These are phyloP conservation scores for Dendrobium nobile DNA, from an alignment of 106 monocot genomes.

Conservation along the genomic window DNA sequence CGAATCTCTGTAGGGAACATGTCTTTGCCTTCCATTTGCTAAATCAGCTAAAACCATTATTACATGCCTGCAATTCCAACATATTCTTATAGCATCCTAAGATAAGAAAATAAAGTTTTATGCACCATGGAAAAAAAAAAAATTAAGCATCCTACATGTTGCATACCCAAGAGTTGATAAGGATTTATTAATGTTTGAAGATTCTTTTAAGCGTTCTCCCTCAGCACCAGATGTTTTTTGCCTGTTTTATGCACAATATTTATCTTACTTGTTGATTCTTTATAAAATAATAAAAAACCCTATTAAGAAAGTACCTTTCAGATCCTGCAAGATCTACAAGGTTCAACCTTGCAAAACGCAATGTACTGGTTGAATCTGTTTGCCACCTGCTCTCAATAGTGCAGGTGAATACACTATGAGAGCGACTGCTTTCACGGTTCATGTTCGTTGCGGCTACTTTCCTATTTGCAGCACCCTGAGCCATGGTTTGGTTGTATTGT, in stretches of 20 bases:
- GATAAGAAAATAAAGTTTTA: not conserved
- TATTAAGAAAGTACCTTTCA: slow-evolving; percentile 49
- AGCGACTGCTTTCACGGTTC: slow-evolving; percentile 95
- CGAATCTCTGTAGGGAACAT: slow-evolving; percentile 95
- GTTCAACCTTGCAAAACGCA: slow-evolving; percentile 86
- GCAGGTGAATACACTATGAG: slow-evolving; percentile 95
- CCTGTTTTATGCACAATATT: slow-evolving; percentile 29
- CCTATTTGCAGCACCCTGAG: slow-evolving; percentile 84
- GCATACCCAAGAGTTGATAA: slow-evolving; percentile 89
- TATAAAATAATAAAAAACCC: not conserved
- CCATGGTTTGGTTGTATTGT: slow-evolving; percentile 2
- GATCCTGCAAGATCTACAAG: slow-evolving; percentile 98
- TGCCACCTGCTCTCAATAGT: slow-evolving; percentile 88
- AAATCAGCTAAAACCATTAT: slow-evolving; percentile 90
- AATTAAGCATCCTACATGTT: not conserved
- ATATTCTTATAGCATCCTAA: not conserved
- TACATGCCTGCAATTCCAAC: slow-evolving; percentile 62
- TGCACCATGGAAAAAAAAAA: not conserved
- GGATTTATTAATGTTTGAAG: slow-evolving; percentile 94
- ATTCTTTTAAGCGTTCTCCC: slow-evolving; percentile 89
- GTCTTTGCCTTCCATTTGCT: slow-evolving; percentile 82
- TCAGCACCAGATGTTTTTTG: slow-evolving; percentile 93
- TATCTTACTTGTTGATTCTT: not conserved
- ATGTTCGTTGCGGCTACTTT: slow-evolving; percentile 92
- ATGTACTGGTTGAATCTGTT: slow-evolving; percentile 57